Conservation (phyloP, 148 eudicot genomes). For the Silene uniflora region DNA sequence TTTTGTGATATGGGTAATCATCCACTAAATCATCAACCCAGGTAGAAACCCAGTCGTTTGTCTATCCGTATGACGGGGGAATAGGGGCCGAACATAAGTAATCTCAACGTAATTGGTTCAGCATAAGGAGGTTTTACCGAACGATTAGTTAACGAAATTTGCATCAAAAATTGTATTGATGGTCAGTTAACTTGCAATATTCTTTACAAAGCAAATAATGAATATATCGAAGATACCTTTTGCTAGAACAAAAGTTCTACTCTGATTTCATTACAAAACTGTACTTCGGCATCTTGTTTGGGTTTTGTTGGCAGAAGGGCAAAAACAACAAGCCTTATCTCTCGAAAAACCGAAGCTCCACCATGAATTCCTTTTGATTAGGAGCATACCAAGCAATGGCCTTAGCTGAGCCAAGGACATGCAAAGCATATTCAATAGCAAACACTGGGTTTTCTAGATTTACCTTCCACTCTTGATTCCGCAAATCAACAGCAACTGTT, state of each 20-base stretch:
- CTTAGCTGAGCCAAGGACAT: slow-evolving; percentile 80
- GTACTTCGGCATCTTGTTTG: neutral
- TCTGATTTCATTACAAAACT: neutral
- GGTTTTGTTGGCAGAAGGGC: neutral
- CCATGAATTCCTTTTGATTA: slow-evolving; percentile 71
- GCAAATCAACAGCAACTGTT: slow-evolving; percentile 45
- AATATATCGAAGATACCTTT: no score
- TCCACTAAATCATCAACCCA: no score
- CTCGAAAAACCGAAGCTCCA: slow-evolving; percentile 85
- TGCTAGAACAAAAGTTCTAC: neutral
- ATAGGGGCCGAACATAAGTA: no score
- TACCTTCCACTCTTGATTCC: slow-evolving; percentile 38
- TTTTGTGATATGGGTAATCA: no score
- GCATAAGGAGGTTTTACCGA: no score
- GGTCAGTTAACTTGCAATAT: no score
- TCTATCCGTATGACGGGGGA: no score
- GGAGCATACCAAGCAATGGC: slow-evolving; percentile 91
- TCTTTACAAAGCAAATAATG: no score
- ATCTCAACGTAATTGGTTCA: no score
- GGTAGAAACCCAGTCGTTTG: no score
- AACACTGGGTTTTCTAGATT: slow-evolving; percentile 55
- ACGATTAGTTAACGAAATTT: no score
- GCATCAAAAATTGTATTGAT: no score
- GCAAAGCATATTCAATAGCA: slow-evolving; percentile 80
- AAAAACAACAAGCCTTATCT: slow-evolving; percentile 22